Percentiles rank a stretch among this genome's conserved stretches.
These are phyloP conservation scores for Cadophora luteo-olivacea DNA, from an alignment of 2,329 filamentous ascomycete genomes.

Conservation along the genomic window DNA sequence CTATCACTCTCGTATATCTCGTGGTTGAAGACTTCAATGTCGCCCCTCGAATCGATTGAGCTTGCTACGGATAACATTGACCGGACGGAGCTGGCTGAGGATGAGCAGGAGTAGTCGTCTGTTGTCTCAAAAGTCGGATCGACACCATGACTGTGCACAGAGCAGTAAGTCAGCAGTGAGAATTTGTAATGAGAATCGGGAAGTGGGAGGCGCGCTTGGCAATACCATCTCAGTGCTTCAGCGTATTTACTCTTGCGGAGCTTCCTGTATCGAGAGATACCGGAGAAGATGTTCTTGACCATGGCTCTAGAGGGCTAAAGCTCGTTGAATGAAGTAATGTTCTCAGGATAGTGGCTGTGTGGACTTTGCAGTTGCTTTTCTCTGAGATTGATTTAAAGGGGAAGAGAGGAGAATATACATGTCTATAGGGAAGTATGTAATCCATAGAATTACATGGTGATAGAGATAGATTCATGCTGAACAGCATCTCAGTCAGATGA, in stretches of 20 bases:
- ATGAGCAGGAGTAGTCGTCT: background rate
- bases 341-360: too few relatives aligned
- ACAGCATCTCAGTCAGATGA: background rate
- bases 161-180: background rate
- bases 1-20: background rate
- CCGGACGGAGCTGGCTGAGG: background rate
- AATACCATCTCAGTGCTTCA: background rate
- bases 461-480: background rate
- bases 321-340: too few relatives aligned
- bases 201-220: too few relatives aligned
- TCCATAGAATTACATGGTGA: too few relatives aligned
- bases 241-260: background rate
- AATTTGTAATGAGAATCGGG: too few relatives aligned
- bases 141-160: background rate
- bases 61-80: background rate
- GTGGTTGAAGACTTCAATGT: background rate
- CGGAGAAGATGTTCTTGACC: background rate
- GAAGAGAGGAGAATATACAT: too few relatives aligned
- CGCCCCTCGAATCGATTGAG: background rate
- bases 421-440: too few relatives aligned
- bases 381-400: too few relatives aligned
- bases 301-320: background rate
- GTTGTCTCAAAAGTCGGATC: background rate
- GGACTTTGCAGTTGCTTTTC: too few relatives aligned
- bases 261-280: background rate